Percentiles rank a stretch among this genome's conserved stretches.
Evolutionary conservation across 75 land plant genomes (phyloP).

Genomic region (Sequoia sempervirens): DNA sequence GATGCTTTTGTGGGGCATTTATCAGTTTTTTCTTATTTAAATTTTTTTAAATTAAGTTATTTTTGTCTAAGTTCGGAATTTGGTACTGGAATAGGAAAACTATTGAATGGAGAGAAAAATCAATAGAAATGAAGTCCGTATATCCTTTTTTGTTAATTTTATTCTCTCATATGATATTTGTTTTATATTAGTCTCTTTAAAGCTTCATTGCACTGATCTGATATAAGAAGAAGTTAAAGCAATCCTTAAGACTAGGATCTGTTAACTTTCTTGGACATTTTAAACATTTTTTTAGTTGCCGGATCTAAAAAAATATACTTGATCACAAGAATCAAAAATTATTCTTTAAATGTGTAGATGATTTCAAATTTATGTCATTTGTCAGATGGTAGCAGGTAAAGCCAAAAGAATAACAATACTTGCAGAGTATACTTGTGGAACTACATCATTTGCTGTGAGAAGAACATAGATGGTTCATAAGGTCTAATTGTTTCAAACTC

Average conservation of each 20-base stretch:
- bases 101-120: not conserved
- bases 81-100: not conserved
- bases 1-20: not conserved
- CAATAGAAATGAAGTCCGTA: not conserved
- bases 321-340: not conserved
- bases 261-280: not conserved
- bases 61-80: not conserved
- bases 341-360: not conserved
- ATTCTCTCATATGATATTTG: not conserved
- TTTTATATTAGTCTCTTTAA: not conserved
- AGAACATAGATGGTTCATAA: constrained; percentile 1
- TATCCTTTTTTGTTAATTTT: not conserved
- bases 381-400: not conserved
- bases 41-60: not conserved
- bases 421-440: not conserved
- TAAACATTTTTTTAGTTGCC: not conserved
- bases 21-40: not conserved
- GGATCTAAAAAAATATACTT: not conserved
- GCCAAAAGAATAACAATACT: not conserved
- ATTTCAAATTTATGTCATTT: constrained; percentile 7
- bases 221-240: not conserved
- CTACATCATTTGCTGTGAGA: constrained; percentile 12
- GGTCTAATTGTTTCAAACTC: not conserved
- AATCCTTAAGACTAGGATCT: not conserved
- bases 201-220: not conserved